Evolutionary conservation across 345 rosid genomes (phyloP).

Genomic region (sweet orange (Citrus sinensis)): DVS_A1.0 CM039168.1:29073501-29074000

Average conservation of each 20-base stretch:
- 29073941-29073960: constrained; percentile 99
- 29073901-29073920: constrained; percentile 80
- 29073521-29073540: background rate
- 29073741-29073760: background rate
- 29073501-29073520: background rate
- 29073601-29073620: background rate
- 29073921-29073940: constrained; percentile 81
- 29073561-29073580: background rate
- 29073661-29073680: background rate
- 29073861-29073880: constrained; percentile 85
- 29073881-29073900: constrained; percentile 82
- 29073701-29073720: background rate
- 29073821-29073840: background rate
- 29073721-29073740: background rate
- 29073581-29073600: background rate
- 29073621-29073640: background rate
- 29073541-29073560: background rate
- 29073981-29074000: background rate
- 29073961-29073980: constrained; percentile 65
- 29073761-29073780: background rate
- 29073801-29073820: background rate
- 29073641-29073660: background rate
- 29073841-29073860: constrained; percentile 25
- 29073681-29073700: background rate
- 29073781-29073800: background rate